Evolutionary conservation across 2,329 filamentous ascomycete genomes (phyloP).

Genomic region (Emmonsia crescens): DNA sequence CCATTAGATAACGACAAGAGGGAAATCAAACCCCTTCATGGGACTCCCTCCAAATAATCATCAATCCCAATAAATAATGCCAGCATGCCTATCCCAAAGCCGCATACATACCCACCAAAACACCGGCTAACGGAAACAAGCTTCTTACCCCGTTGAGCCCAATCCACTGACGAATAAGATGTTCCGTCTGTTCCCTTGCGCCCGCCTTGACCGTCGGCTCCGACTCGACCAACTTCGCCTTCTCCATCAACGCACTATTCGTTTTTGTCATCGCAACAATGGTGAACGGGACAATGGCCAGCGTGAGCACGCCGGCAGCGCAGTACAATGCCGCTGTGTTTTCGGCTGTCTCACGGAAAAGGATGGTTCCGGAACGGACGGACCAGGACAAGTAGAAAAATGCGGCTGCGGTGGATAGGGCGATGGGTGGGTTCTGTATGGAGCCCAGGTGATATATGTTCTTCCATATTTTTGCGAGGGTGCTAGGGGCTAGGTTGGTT

Average conservation of each 20-base stretch:
- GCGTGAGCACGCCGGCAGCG: constrained; percentile 19
- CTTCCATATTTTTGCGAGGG: constrained; percentile 23
- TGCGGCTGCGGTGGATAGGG: constrained; percentile 42
- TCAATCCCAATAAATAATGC: background rate
- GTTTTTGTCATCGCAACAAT: constrained; percentile 19
- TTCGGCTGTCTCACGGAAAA: constrained; percentile 7
- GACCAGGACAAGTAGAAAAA: constrained; percentile 32
- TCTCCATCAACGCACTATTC: constrained; percentile 20
- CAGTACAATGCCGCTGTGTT: constrained; percentile 16
- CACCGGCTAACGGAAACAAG: background rate
- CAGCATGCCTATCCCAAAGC: background rate
- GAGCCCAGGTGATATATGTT: constrained; percentile 39
- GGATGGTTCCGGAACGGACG: constrained; percentile 10
- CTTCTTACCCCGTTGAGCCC: background rate
- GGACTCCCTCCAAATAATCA: background rate
- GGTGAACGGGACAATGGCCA: constrained; percentile 27
- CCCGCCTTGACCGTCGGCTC: constrained; percentile 16
- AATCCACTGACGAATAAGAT: background rate
- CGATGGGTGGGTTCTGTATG: constrained; percentile 42
- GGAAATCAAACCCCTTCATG: background rate
- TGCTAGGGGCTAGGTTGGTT: constrained; percentile 8
- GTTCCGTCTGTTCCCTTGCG: constrained; percentile 14
- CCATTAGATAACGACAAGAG: background rate
- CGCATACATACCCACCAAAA: background rate
- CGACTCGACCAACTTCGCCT: constrained; percentile 16